Conservation (phyloP, 2,329 filamentous ascomycete genomes). For the Cytospora mali region DNA sequence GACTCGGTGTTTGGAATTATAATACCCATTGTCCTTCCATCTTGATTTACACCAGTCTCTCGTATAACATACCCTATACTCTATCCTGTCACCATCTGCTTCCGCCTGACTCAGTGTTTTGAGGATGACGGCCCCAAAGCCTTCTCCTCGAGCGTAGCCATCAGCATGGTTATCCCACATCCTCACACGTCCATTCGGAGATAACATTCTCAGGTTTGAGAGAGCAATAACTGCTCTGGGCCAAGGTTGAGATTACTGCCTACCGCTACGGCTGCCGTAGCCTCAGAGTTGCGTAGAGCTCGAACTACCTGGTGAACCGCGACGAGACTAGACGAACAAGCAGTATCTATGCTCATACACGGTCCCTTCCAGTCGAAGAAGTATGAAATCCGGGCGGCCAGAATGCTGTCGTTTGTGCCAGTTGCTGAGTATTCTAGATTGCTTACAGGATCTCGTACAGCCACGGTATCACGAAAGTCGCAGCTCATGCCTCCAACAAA, state of each 20-base stretch:
- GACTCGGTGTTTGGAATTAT: conserved; percentile 43
- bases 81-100: conserved; percentile 35
- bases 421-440: no score
- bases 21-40: conserved; percentile 46
- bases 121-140: conserved; percentile 48
- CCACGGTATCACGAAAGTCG: no score
- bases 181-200: conserved; percentile 41
- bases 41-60: conserved; percentile 46
- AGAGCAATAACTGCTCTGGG: conserved; percentile 38
- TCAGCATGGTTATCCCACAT: conserved; percentile 50
- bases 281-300: conserved; percentile 37
- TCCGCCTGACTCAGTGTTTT: conserved; percentile 13
- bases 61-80: conserved; percentile 47
- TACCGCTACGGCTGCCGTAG: conserved; percentile 37
- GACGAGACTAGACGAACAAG: conserved; percentile 44
- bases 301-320: conserved; percentile 43
- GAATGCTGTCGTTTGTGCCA: no score
- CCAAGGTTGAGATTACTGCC: conserved; percentile 39
- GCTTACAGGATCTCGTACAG: no score
- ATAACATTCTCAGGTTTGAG: conserved; percentile 41
- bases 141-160: conserved; percentile 59
- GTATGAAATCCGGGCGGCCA: no score
- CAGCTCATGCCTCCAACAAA: no score
- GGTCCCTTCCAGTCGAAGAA: conserved; percentile 44
- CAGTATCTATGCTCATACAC: conserved; percentile 46